Conservation (phyloP, 73 alveolate genomes). For the Paramecium sonneborni region DNA sequence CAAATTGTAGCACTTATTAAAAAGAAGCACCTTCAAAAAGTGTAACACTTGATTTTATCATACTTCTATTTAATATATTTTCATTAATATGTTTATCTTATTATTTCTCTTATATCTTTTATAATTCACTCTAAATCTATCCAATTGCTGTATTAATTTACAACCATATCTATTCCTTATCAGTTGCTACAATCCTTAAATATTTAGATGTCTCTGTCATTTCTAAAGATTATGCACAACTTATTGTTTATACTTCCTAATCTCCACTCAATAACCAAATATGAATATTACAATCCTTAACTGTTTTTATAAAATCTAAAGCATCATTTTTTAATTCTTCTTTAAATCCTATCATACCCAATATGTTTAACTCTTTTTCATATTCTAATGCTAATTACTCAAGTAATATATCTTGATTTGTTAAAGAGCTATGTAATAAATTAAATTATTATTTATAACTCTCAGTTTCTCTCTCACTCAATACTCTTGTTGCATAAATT, state of each 20-base stretch:
- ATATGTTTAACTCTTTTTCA: conserved; percentile 23
- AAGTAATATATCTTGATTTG: conserved; percentile 10
- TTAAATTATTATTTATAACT: neutral
- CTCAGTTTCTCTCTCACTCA: conserved; percentile 18
- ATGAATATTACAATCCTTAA: conserved; percentile 31
- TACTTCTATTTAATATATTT: neutral
- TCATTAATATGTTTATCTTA: neutral
- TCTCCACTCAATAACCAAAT: conserved; percentile 57
- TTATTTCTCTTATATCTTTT: conserved; percentile 26
- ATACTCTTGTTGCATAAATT: conserved; percentile 51
- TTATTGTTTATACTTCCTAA: conserved; percentile 19
- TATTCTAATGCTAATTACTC: conserved; percentile 48
- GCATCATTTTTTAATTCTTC: conserved; percentile 61
- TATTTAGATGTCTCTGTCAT: conserved; percentile 7
- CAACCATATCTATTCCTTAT: neutral
- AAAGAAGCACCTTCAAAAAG: neutral
- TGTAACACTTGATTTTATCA: neutral
- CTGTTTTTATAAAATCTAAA: neutral
- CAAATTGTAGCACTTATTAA: neutral
- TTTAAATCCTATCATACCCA: conserved; percentile 65
- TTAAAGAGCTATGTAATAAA: conserved; percentile 42
- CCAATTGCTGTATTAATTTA: conserved; percentile 45
- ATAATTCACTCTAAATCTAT: neutral
- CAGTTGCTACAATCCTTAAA: neutral
- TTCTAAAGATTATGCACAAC: conserved; percentile 53